Base-by-base conservation (phyloP, 495 filamentous ascomycete species). In the Bacidia rubella region DNA sequence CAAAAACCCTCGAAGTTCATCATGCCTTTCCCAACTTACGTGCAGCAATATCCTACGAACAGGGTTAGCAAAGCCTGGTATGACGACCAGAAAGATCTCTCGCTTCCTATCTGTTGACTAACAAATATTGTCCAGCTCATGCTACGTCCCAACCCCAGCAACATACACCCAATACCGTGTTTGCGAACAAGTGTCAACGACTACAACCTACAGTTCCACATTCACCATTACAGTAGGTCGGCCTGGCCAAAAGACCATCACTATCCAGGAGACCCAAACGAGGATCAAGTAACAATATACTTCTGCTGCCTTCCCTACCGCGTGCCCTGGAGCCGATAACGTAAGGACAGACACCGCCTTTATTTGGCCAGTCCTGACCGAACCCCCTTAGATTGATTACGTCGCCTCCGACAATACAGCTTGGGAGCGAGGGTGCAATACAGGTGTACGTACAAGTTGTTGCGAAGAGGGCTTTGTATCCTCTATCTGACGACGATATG, bases 341-440 rank as follows among this genome's bases (percentile, higher is more conserved):
- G 41, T 44, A 20, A 17, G 41, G 9, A n/a, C 10, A 39, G 9
- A n/a, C n/a, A n/a, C n/a, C n/a, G n/a, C 32, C 32, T 10, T 39
- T 9, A n/a, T n/a, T 9, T 39, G 9, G 32, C 10, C 9, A 10
- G 32, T 39, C n/a, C 32, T 39, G 9, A 9, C n/a, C 32, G 9
- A n/a, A 39, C 32, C 9, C 10, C n/a, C n/a, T 15, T 26, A 32
- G 5, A 29, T 49, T 4, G 47, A 49, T 15, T 49, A 49, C 47
- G 25, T 39, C 7, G 47, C 47, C 47, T 27, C 7, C 5, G 21
- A 49, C 47, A 26, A 9, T 12, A 27, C 47, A 4, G 11, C 12
- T 10, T 29, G 47, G 47, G 47, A 49, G 17, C 21, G 47, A 23
- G 29, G 47, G 23, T 49, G 47, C 21, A 23, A 49, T 17, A 29